Base-by-base conservation (phyloP, 371 early-diverging fungal species). In the Gilbertella persicaria region DNA sequence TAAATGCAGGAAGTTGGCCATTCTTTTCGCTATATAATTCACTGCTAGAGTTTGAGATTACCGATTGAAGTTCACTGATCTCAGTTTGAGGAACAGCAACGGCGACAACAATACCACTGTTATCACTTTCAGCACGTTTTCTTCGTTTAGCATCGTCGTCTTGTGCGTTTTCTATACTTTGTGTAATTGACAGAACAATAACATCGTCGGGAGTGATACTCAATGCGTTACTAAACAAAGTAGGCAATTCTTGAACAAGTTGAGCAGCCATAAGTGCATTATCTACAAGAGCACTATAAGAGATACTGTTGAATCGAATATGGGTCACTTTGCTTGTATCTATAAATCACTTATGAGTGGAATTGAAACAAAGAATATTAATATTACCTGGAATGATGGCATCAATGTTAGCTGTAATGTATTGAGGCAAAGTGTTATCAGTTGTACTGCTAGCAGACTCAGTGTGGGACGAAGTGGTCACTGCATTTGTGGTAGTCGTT, bases 341-440 rank as follows among this genome's bases (percentile, higher is more conserved):
- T 51, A 33, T 25, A 16, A 1, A 4, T 40, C 3, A 14, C 19
- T 14, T 40, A 29, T 26, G 1, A 21, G 40, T 17, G 2, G 29
- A 5, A 13, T 3, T 3, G 10, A 10, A 14, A 17, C 2, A 38
- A 13, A 0, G 16, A 24, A 48, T 21, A 37, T 7, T 35, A 12
- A n/a, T 36, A 37, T 19, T 52, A 52, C 53, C 29, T 37, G 73
- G 73, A 51, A 70, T 66, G 42, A 67, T 60, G 7, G 68, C 69
- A 60, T 68, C 52, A 5, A 64, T 44, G 36, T 76, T 76, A 17
- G 77, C 73, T 14, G 73, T 67, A 56, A 76, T 76, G 45, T 60
- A 70, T 50, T 70, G 53, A n/a, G 76, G 73, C 5, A 69, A 19
- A 16, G 28, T 38, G 8, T 45, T 47, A 7, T 19, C 21, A 6